These are phyloP conservation scores for Aegilops umbellulata DNA, from an alignment of 176 grass and related monocot genomes.

Conservation along the genomic window DNA sequence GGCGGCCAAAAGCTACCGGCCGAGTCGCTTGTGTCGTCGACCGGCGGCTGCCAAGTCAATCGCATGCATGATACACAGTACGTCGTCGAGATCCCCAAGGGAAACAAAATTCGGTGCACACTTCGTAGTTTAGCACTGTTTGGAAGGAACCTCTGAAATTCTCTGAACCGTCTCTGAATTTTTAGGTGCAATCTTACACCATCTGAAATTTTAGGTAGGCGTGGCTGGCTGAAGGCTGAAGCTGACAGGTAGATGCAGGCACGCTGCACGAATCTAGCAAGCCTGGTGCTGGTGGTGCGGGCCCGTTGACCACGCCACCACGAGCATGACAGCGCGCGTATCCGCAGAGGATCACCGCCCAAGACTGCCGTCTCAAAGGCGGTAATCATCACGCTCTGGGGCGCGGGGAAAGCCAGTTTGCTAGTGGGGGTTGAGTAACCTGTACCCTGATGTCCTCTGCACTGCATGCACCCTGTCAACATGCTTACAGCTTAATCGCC, in stretches of 20 bases:
- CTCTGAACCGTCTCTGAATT: too few relatives aligned
- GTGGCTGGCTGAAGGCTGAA: too few relatives aligned
- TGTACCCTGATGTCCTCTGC: neutral
- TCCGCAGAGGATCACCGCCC: conserved; percentile 30
- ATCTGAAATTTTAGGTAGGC: too few relatives aligned
- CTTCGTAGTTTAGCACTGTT: too few relatives aligned
- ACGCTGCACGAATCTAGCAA: neutral
- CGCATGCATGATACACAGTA: neutral
- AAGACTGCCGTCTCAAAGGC: conserved; percentile 28
- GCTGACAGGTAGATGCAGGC: too few relatives aligned
- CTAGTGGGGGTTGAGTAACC: conserved; percentile 36
- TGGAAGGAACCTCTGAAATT: too few relatives aligned
- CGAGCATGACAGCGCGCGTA: neutral
- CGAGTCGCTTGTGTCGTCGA: neutral
- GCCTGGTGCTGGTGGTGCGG: neutral
- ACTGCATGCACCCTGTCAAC: neutral
- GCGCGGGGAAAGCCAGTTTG: conserved; percentile 30
- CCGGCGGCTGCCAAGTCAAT: conserved; percentile 7
- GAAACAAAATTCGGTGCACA: too few relatives aligned
- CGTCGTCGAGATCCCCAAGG: neutral
- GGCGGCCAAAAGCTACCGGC: conserved; percentile 8
- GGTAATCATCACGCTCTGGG: conserved; percentile 35
- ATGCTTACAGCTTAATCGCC: neutral
- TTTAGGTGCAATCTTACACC: too few relatives aligned
- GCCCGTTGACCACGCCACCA: conserved; percentile 21